phyloP scores from a whole-genome alignment of 2,329 filamentous ascomycete species.

The Didymella arachidicola region DNA sequence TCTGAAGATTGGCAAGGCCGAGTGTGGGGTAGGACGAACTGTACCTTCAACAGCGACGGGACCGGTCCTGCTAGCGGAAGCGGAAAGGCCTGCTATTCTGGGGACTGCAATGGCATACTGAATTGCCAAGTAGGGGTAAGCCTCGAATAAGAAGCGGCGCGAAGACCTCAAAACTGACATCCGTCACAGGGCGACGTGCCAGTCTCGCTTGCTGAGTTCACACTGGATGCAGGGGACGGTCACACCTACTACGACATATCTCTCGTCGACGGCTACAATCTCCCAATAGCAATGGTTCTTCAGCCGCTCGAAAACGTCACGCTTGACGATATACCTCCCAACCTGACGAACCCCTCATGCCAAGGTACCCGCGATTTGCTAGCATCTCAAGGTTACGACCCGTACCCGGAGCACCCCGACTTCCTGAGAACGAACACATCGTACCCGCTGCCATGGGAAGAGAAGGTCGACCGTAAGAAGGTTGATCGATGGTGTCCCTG shows the following conservation, averaged over 20 bases:
- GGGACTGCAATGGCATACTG: conserved; percentile 76
- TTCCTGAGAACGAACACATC: conserved; percentile 69
- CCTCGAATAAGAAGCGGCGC: conserved; percentile 12
- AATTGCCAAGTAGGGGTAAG: conserved; percentile 74
- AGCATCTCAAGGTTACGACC: conserved; percentile 53
- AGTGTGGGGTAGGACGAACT: conserved; percentile 85
- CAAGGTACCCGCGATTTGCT: conserved; percentile 74
- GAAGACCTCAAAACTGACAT: conserved; percentile 4
- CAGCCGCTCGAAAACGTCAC: conserved; percentile 65
- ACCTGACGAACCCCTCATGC: conserved; percentile 78
- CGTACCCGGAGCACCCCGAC: conserved; percentile 59
- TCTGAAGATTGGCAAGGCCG: conserved; percentile 80
- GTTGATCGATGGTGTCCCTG: conserved; percentile 80
- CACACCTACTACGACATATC: conserved; percentile 87
- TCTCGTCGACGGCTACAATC: conserved; percentile 84
- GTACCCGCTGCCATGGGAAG: conserved; percentile 73
- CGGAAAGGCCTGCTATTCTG: conserved; percentile 72
- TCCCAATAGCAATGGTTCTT: conserved; percentile 69
- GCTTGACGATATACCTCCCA: conserved; percentile 71
- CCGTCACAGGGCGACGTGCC: conserved; percentile 71
- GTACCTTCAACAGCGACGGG: conserved; percentile 73
- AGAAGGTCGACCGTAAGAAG: conserved; percentile 62
- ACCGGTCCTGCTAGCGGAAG: conserved; percentile 58
- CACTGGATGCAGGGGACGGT: conserved; percentile 69
- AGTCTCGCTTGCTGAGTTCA: conserved; percentile 82